Evolutionary conservation across 2,329 filamentous ascomycete species (phyloP).

Genomic region (Trichothecium sympodiale): DNA sequence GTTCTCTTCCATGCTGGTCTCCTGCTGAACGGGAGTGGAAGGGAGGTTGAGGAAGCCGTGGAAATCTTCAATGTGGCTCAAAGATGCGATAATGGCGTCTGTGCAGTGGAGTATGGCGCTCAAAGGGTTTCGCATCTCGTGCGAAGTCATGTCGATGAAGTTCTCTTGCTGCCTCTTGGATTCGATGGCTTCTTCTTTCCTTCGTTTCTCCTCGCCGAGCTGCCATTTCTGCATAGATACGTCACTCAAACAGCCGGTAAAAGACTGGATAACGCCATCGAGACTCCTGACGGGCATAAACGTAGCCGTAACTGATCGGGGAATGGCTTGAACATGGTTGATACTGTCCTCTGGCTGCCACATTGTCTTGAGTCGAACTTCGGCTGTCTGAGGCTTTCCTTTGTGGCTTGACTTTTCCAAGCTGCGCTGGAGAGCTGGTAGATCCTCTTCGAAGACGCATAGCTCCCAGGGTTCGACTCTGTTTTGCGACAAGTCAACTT

Average conservation of each 20-base stretch:
- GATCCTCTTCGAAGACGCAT: slow-evolving; percentile 34
- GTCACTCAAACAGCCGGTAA: slow-evolving; percentile 34
- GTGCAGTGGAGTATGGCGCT: slow-evolving; percentile 65
- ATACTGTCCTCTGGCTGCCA: slow-evolving; percentile 33
- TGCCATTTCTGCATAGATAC: slow-evolving; percentile 40
- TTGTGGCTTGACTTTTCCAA: slow-evolving; percentile 27
- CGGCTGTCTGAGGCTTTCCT: slow-evolving; percentile 31
- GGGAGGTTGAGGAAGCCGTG: slow-evolving; percentile 6
- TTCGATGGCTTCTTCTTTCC: slow-evolving; percentile 45
- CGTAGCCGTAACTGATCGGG: slow-evolving; percentile 37
- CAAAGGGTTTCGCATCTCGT: slow-evolving; percentile 65
- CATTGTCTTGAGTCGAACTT: slow-evolving; percentile 35
- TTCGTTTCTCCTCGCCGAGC: slow-evolving; percentile 35
- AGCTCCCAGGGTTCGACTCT: slow-evolving; percentile 31
- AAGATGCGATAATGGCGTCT: slow-evolving; percentile 52
- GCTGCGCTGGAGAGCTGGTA: slow-evolving; percentile 25
- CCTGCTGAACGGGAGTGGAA: neutral
- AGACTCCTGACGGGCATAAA: slow-evolving; percentile 38
- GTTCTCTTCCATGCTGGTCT: neutral
- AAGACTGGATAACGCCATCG: slow-evolving; percentile 34
- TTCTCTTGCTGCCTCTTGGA: slow-evolving; percentile 63
- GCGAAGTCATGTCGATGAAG: slow-evolving; percentile 67
- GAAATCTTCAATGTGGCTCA: slow-evolving; percentile 32
- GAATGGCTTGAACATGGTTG: slow-evolving; percentile 29
- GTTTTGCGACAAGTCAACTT: slow-evolving; percentile 24